These are phyloP conservation scores for Capsicum rhomboideum DNA, from an alignment of 257 asterid species.

Conservation along the genomic window DNA sequence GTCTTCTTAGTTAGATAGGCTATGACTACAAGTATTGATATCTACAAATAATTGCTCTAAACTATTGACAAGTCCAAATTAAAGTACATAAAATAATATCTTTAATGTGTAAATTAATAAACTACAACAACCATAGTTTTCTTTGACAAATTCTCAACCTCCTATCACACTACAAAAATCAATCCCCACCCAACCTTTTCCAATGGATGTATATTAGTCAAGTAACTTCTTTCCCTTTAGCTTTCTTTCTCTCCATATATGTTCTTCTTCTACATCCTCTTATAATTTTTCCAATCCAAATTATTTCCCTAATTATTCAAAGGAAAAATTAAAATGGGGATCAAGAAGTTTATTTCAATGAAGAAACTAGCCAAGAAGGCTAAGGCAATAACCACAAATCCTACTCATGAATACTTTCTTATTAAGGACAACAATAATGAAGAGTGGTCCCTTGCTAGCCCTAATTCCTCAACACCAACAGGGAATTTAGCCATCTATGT, in stretches of 20 bases:
- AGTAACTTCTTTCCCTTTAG: not conserved
- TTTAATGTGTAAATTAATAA: not conserved
- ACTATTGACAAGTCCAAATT: not conserved
- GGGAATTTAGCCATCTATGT: constrained; percentile 64
- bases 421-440: not conserved
- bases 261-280: not conserved
- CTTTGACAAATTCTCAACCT: constrained; percentile 7
- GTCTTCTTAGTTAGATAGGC: not conserved
- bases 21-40: not conserved
- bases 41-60: not conserved
- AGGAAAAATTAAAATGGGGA: constrained; percentile 19
- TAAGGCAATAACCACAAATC: constrained; percentile 13
- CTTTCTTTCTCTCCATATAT: not conserved
- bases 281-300: not conserved
- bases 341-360: constrained; percentile 45
- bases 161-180: no score
- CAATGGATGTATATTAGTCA: not conserved
- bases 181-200: constrained; percentile 5
- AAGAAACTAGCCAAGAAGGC: constrained; percentile 56
- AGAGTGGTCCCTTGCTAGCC: not conserved
- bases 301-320: not conserved
- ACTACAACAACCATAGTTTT: not conserved
- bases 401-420: constrained; percentile 24
- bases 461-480: constrained; percentile 23
- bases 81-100: not conserved